Evolutionary conservation across 1,139 yeast genomes (phyloP).

Genomic region (Saccharomyces pastorianus): DNA sequence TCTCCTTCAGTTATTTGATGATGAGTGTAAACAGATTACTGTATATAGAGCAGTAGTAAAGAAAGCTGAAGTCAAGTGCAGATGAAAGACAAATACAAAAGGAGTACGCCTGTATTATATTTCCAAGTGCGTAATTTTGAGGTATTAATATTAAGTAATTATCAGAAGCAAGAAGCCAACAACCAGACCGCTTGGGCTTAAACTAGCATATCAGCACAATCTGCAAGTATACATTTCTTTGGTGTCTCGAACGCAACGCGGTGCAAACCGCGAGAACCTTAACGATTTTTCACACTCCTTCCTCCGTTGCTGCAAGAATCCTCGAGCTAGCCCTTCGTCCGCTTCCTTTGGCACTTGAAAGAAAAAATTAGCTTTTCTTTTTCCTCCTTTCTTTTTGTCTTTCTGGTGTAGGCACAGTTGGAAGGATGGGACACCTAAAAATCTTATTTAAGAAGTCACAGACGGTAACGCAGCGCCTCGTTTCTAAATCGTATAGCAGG

Average conservation of each 20-base stretch:
- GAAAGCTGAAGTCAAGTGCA: neutral
- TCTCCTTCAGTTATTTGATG: neutral
- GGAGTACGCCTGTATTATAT: neutral
- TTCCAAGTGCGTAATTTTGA: neutral
- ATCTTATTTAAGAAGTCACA: neutral
- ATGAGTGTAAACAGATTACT: neutral
- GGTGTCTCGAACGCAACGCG: neutral
- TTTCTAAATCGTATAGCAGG: neutral
- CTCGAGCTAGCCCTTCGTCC: neutral
- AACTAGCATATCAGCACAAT: neutral
- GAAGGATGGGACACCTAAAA: neutral
- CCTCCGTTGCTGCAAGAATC: neutral
- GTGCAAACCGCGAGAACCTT: neutral
- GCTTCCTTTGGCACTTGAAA: neutral
- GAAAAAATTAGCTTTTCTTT: neutral
- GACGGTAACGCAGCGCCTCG: neutral
- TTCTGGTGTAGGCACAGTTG: neutral
- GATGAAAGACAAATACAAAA: neutral
- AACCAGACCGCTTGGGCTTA: neutral
- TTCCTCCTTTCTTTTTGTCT: conserved; percentile 1
- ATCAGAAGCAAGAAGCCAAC: neutral
- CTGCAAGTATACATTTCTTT: neutral
- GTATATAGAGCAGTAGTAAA: neutral
- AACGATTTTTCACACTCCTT: neutral
- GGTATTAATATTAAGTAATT: neutral